Evolutionary conservation across 106 monocot genomes (phyloP), one percentile per base, ranked within the genome.

Genomic region (Gastrodia elata): DNA sequence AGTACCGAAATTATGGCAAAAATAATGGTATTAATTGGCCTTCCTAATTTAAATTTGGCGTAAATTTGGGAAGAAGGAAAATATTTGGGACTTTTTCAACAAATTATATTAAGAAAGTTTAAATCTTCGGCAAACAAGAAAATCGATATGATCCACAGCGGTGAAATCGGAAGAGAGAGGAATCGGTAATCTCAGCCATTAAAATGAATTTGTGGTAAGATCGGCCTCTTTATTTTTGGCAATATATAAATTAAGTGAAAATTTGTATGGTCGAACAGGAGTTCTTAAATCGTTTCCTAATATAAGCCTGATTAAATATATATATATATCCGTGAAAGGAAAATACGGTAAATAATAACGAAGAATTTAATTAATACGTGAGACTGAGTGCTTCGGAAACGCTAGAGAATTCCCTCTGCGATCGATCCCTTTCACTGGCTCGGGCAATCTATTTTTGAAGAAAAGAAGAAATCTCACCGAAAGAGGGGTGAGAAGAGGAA

Each of bases 291-390:
- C n/a, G n/a, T n/a, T n/a, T n/a, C n/a, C n/a, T 42, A 42, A 42
- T 9, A 42, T 8, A 9, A 9, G 6, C 42, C 42, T 42, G 42
- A 9, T 42, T 42, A 42, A 42, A 14, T 42, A 8, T 14, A 42
- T 11, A 11, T 11, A 48, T n/a, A 48, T 48, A 22, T 2, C n/a
- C n/a, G n/a, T n/a, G n/a, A n/a, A n/a, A n/a, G n/a, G n/a, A 52
- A 52, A 52, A 52, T 52, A 52, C 52, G 22, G 52, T 52, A n/a
- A 52, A 5, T 52, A 52, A 52, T 52, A 52, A 22, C 52, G 9
- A 22, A 52, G 46, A 52, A 52, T 52, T 52, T n/a, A 52, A n/a
- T 52, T 52, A 22, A 52, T 52, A 52, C 52, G 52, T 52, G 52
- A 52, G 52, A 52, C 22, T 52, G 52, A 5, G 52, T 22, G 52